Conservation (phyloP, 129 eudicot genomes). For the Erigeron canadensis region DNA sequence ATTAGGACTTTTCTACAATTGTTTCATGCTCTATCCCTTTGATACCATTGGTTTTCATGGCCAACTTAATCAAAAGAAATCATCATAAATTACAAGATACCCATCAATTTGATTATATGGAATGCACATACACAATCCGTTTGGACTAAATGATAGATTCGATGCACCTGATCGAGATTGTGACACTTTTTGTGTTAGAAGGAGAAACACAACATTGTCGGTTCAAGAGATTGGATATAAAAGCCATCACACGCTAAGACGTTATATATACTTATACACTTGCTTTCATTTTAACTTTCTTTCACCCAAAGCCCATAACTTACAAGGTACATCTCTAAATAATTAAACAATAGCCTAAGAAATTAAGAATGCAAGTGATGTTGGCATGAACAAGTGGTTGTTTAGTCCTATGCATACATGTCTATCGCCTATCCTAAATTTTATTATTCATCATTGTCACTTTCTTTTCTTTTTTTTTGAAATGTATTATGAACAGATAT, state of each 20-base stretch:
- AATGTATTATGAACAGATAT: background rate
- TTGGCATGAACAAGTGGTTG: constrained; percentile 13
- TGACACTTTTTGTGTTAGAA: too few relatives aligned
- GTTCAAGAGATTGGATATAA: background rate
- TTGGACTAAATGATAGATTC: background rate
- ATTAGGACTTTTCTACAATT: constrained; percentile 24
- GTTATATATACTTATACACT: background rate
- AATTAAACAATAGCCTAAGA: background rate
- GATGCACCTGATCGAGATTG: too few relatives aligned
- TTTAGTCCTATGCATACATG: constrained; percentile 17
- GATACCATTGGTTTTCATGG: background rate
- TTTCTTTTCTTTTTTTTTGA: too few relatives aligned
- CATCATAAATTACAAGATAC: constrained; percentile 2
- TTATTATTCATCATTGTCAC: constrained; percentile 1
- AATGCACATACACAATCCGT: background rate
- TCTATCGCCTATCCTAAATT: background rate
- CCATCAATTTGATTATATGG: background rate
- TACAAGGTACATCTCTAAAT: constrained; percentile 6
- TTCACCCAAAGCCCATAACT: background rate
- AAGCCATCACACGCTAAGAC: background rate
- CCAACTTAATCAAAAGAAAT: constrained; percentile 8
- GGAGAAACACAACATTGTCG: too few relatives aligned
- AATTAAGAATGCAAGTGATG: background rate
- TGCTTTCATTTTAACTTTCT: background rate
- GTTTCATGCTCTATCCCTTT: constrained; percentile 32